A percentile compares a stretch with the other conserved stretches of the same genome.
Evolutionary conservation across 148 eudicot species (phyloP).

Genomic region (Bassia scoparia): DNA sequence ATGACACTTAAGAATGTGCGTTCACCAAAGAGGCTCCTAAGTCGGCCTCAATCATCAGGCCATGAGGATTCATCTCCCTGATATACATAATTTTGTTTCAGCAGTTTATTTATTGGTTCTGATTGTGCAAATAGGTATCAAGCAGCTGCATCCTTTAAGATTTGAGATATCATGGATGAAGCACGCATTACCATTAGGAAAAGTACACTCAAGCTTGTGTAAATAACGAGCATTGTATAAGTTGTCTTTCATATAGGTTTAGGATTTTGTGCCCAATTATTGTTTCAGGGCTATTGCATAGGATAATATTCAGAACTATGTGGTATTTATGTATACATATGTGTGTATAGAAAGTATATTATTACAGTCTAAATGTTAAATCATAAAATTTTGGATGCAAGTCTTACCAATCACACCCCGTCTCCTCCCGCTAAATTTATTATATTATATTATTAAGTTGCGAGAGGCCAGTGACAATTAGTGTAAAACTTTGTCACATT

Average conservation of each 20-base stretch:
- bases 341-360: slow-evolving; percentile 14
- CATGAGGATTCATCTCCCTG: slow-evolving; percentile 27
- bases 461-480: too few species aligned
- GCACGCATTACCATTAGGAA: not conserved
- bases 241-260: slow-evolving; percentile 14
- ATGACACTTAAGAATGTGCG: slow-evolving; percentile 77
- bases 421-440: too few species aligned
- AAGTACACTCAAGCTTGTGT: slow-evolving; percentile 16
- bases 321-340: slow-evolving; percentile 23
- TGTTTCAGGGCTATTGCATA: slow-evolving; percentile 13
- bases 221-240: slow-evolving; percentile 27
- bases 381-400: slow-evolving; percentile 8
- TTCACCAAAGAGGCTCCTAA: slow-evolving; percentile 47
- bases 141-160: not conserved
- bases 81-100: not conserved
- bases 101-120: not conserved
- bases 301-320: slow-evolving; percentile 10
- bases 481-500: too few species aligned
- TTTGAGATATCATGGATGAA: not conserved
- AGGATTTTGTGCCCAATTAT: slow-evolving; percentile 1
- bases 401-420: too few species aligned
- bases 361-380: slow-evolving; percentile 7
- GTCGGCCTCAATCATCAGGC: slow-evolving; percentile 40
- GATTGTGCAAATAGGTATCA: not conserved
- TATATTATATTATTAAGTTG: too few species aligned